Percentiles rank a stretch among this genome's conserved stretches.
These are phyloP conservation scores for Penicillium vulpinum DNA, from an alignment of 2,329 filamentous ascomycete species.

Conservation along the genomic window DNA sequence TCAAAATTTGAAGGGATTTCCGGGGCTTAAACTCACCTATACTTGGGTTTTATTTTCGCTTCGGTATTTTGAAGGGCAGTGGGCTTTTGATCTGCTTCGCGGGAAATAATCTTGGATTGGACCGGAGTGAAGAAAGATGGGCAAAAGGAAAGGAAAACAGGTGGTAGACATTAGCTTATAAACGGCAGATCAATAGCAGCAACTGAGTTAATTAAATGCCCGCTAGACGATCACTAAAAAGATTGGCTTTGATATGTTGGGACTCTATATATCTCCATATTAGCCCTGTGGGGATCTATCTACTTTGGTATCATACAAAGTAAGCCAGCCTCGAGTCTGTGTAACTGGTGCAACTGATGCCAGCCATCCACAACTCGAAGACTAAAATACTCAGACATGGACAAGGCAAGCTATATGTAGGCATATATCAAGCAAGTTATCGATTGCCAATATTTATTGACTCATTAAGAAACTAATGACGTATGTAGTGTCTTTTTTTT, in stretches of 20 bases:
- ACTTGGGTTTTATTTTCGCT: background rate
- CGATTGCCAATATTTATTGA: background rate
- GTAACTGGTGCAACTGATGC: background rate
- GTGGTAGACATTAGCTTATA: too few relatives aligned
- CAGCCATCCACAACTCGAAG: background rate
- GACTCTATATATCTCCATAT: background rate
- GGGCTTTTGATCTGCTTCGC: background rate
- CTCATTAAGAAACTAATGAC: background rate
- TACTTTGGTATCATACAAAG: background rate
- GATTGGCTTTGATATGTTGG: background rate
- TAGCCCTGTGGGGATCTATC: background rate
- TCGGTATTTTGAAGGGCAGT: background rate
- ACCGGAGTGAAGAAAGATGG: background rate
- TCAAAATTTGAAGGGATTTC: background rate
- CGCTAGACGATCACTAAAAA: background rate
- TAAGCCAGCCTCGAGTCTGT: background rate
- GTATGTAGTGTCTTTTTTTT: background rate
- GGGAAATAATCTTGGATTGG: background rate
- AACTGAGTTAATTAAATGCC: background rate
- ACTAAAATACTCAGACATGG: background rate
- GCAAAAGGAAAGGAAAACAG: background rate
- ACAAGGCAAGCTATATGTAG: background rate
- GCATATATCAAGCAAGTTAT: background rate
- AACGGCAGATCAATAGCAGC: background rate
- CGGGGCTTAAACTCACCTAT: background rate